A percentile compares a stretch with the other conserved stretches of the same genome.
Evolutionary conservation across 106 monocot species (phyloP).

Genomic region (Dendrobium huoshanense): DNA sequence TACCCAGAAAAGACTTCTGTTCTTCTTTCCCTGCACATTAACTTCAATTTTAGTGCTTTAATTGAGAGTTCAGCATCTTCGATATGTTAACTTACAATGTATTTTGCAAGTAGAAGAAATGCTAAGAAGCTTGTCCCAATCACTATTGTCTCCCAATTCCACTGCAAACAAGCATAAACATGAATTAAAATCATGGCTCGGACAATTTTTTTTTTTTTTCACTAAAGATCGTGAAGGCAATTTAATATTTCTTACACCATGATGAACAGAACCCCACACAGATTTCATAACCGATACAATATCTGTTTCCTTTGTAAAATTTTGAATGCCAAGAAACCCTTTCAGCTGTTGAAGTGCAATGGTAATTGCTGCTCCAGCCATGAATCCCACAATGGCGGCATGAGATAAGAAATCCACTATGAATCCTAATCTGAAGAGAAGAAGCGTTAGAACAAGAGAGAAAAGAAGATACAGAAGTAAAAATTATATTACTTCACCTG

Average conservation of each 20-base stretch:
- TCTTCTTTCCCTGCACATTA: slow-evolving; percentile 56
- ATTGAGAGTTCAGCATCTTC: not conserved
- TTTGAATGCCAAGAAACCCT: slow-evolving; percentile 62
- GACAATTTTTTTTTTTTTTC: too few relatives aligned
- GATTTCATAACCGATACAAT: slow-evolving; percentile 61
- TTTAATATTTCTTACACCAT: slow-evolving; percentile 27
- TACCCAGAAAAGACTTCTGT: slow-evolving; percentile 69
- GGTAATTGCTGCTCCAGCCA: slow-evolving; percentile 69
- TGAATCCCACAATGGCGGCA: slow-evolving; percentile 73
- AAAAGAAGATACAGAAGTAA: not conserved
- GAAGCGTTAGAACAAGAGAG: not conserved
- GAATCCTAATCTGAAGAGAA: slow-evolving; percentile 48
- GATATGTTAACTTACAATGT: slow-evolving; percentile 37
- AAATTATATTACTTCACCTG: slow-evolving; percentile 27
- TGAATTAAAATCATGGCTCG: too few relatives aligned
- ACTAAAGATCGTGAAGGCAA: not conserved
- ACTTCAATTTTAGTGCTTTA: not conserved
- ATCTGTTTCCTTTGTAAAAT: slow-evolving; percentile 54
- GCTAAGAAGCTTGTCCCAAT: slow-evolving; percentile 44
- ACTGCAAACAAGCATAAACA: slow-evolving; percentile 21
- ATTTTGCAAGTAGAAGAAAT: slow-evolving; percentile 55
- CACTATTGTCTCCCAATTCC: slow-evolving; percentile 76
- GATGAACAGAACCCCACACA: slow-evolving; percentile 39
- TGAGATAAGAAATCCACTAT: slow-evolving; percentile 61
- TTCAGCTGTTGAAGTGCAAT: slow-evolving; percentile 70